A percentile compares a stretch with the other conserved stretches of the same genome.
Evolutionary conservation across 805 yeast genomes (phyloP).

Genomic region (Nakazawaea ambrosiae): DNA sequence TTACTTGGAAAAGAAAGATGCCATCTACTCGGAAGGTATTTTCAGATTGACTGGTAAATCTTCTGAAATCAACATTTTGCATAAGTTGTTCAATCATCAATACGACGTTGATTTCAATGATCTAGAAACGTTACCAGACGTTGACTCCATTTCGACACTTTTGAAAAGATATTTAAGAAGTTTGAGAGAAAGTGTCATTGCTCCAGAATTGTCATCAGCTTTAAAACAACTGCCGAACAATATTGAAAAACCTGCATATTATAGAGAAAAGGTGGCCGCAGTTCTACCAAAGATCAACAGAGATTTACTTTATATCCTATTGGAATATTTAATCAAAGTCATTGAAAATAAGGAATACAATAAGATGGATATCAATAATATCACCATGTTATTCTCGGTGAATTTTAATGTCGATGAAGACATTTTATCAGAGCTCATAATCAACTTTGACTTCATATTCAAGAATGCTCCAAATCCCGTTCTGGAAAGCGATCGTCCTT

Average conservation of each 20-base stretch:
- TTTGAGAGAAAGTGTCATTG: conserved; percentile 62
- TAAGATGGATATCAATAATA: conserved; percentile 78
- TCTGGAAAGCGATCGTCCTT: conserved; percentile 5
- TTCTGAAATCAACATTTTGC: conserved; percentile 60
- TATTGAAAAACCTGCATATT: conserved; percentile 14
- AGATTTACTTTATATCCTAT: conserved; percentile 57
- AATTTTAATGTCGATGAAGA: conserved; percentile 27
- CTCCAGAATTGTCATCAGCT: conserved; percentile 37
- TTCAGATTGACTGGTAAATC: conserved; percentile 89
- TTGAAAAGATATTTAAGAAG: conserved; percentile 78
- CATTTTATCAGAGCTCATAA: conserved; percentile 23
- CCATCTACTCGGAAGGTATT: conserved; percentile 83
- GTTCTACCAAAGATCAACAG: conserved; percentile 49
- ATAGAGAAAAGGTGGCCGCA: conserved; percentile 18
- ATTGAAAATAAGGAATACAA: conserved; percentile 54
- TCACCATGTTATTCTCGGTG: conserved; percentile 30
- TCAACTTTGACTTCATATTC: conserved; percentile 18
- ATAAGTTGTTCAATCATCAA: conserved; percentile 58
- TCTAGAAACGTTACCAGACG: conserved; percentile 47
- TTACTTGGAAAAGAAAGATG: conserved; percentile 56
- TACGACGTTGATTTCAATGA: conserved; percentile 63
- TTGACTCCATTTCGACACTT: conserved; percentile 82
- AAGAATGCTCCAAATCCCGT: conserved; percentile 3
- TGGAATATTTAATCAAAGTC: conserved; percentile 61
- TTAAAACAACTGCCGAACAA: conserved; percentile 26